A percentile compares a stretch with the other conserved stretches of the same genome.
phyloP scores from a whole-genome alignment of 2,329 filamentous ascomycete species.

The Xylaria sp. region DNA sequence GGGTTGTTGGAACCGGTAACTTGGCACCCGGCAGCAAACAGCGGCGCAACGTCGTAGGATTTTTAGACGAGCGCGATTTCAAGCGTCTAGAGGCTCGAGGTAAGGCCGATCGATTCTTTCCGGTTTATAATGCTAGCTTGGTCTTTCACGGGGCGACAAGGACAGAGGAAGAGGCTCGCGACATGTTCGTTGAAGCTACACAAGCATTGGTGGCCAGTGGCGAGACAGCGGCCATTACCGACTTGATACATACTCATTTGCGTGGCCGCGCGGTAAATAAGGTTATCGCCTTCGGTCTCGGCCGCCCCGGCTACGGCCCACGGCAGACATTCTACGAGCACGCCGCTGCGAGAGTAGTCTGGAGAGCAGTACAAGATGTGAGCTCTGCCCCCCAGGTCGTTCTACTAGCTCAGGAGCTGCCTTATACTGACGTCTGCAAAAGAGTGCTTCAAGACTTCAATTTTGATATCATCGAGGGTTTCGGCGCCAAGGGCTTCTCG shows the following conservation, averaged over 20 bases:
- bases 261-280: slow-evolving; percentile 22
- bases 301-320: neutral
- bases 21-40: neutral
- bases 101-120: neutral
- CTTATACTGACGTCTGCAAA: slow-evolving; percentile 29
- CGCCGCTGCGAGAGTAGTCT: slow-evolving; percentile 19
- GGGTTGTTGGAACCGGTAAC: neutral
- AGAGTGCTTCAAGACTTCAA: slow-evolving; percentile 13
- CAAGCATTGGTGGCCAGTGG: neutral
- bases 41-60: neutral
- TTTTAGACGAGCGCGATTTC: slow-evolving; percentile 6
- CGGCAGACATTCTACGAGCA: neutral
- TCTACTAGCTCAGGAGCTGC: slow-evolving; percentile 19
- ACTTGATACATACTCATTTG: slow-evolving; percentile 10
- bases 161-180: neutral
- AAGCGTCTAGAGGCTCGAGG: neutral
- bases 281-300: slow-evolving; percentile 36
- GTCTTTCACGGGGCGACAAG: neutral
- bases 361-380: slow-evolving; percentile 9
- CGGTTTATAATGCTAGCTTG: neutral
- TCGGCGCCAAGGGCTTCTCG: slow-evolving; percentile 35
- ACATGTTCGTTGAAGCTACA: neutral
- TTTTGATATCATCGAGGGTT: slow-evolving; percentile 28
- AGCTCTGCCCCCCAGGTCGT: neutral
- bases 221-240: neutral